Percentiles rank a stretch among this genome's conserved stretches.
Conservation (phyloP, 192 early-diverging fungal species). For the Entophlyctis helioformis region DNA sequence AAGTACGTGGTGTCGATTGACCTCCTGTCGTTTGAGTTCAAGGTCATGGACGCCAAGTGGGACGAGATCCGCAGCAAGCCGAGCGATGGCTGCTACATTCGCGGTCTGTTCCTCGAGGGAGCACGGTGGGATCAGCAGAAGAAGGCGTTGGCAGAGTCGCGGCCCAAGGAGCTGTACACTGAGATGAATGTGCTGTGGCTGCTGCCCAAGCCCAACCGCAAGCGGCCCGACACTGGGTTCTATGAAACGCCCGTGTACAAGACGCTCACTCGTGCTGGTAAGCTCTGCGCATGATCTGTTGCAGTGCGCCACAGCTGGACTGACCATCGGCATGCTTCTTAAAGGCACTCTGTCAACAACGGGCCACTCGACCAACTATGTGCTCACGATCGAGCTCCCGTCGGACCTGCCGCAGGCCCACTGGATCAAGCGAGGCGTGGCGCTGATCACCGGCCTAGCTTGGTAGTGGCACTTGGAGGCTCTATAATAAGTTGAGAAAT, state of each 20-base stretch:
- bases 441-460: constrained; percentile 27
- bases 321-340: constrained; percentile 2
- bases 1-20: constrained; percentile 50
- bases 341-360: constrained; percentile 45
- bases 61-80: constrained; percentile 37
- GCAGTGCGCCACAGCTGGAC: too few species aligned
- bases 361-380: constrained; percentile 50
- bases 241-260: constrained; percentile 54
- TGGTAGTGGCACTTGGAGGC: too few species aligned
- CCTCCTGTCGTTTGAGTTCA: constrained; percentile 43
- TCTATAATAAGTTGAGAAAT: too few species aligned
- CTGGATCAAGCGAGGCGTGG: constrained; percentile 49
- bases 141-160: constrained; percentile 26
- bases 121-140: constrained; percentile 40
- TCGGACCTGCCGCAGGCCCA: constrained; percentile 32
- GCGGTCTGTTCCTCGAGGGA: constrained; percentile 46
- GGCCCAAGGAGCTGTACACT: constrained; percentile 47
- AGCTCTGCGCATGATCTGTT: too few species aligned
- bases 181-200: constrained; percentile 50
- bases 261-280: constrained; percentile 45
- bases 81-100: constrained; percentile 45
- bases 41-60: constrained; percentile 36
- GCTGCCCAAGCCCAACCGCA: constrained; percentile 40
- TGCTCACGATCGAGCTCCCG: constrained; percentile 47
- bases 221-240: constrained; percentile 32